A percentile compares a stretch with the other conserved stretches of the same genome.
These are phyloP conservation scores for Lanmaoa rubissima DNA, from an alignment of 768 basidiomycete species.

Conservation along the genomic window DNA sequence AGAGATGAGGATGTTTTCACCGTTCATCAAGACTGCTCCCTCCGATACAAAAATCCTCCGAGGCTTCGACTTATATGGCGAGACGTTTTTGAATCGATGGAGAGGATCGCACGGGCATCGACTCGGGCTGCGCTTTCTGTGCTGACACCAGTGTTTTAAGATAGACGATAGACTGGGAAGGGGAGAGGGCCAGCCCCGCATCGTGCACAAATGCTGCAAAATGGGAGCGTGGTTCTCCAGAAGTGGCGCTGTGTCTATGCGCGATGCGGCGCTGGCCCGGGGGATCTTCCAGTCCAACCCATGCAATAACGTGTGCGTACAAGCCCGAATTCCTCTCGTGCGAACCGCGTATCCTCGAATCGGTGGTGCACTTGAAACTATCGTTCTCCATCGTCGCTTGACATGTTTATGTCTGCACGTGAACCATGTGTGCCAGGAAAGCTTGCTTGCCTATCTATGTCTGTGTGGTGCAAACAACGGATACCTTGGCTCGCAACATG, in stretches of 20 bases:
- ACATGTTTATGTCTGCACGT: background rate
- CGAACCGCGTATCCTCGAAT: background rate
- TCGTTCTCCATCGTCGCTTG: background rate
- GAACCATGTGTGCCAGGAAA: background rate
- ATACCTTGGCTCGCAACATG: background rate
- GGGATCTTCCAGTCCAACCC: too few species aligned
- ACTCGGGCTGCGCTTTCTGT: background rate
- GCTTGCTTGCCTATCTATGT: background rate
- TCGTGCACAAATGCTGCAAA: slow-evolving; percentile 7
- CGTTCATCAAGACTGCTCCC: too few species aligned
- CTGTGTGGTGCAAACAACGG: background rate
- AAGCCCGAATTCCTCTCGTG: background rate
- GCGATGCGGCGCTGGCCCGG: background rate
- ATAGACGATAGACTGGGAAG: background rate
- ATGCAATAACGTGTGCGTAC: background rate
- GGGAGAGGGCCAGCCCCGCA: background rate
- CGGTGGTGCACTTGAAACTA: background rate
- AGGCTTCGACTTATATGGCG: background rate
- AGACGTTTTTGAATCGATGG: background rate
- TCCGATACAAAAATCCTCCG: too few species aligned
- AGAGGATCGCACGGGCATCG: background rate
- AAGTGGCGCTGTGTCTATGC: slow-evolving; percentile 9
- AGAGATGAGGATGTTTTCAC: background rate
- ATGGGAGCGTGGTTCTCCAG: slow-evolving; percentile 17
- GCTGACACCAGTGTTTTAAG: background rate